A percentile compares a stretch with the other conserved stretches of the same genome.
phyloP scores from a whole-genome alignment of 2,329 filamentous ascomycete genomes.

The Xylaria sp. region DNA sequence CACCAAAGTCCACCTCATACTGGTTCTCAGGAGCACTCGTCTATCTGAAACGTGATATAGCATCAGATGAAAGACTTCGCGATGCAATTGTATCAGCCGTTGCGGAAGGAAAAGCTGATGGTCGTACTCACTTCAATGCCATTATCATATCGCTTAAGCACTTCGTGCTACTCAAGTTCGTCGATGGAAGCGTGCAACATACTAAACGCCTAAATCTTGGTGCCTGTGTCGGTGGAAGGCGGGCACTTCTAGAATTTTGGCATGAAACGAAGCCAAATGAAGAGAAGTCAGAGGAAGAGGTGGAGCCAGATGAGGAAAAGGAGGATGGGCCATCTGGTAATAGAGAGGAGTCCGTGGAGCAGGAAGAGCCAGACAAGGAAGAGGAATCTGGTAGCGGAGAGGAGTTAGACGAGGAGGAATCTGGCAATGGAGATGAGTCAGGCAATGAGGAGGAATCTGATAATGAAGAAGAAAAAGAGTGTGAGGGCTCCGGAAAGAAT shows the following conservation, averaged over 20 bases:
- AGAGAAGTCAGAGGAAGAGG: not conserved
- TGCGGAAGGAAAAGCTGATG: constrained; percentile 18
- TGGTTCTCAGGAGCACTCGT: constrained; percentile 27
- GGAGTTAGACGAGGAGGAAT: too few species aligned
- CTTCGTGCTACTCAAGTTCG: constrained; percentile 23
- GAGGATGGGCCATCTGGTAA: not conserved
- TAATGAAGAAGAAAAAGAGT: too few species aligned
- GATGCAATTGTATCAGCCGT: constrained; percentile 26
- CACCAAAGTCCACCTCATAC: constrained; percentile 21
- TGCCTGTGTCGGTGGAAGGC: too few species aligned
- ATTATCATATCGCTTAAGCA: constrained; percentile 24
- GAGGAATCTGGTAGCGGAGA: too few species aligned
- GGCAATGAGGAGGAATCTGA: too few species aligned
- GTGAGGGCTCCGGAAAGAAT: not conserved
- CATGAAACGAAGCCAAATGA: not conserved
- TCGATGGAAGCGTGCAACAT: constrained; percentile 23
- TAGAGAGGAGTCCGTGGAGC: not conserved
- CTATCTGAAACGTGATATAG: constrained; percentile 22
- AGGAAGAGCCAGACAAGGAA: not conserved
- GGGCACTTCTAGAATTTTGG: too few species aligned
- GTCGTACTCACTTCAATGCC: constrained; percentile 15
- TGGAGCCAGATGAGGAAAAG: too few species aligned
- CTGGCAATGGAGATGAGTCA: too few species aligned
- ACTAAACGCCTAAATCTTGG: constrained; percentile 18
- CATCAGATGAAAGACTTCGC: constrained; percentile 13